Evolutionary conservation across 306 rosid species (phyloP).

Genomic region (Boehmeria nivea): DNA sequence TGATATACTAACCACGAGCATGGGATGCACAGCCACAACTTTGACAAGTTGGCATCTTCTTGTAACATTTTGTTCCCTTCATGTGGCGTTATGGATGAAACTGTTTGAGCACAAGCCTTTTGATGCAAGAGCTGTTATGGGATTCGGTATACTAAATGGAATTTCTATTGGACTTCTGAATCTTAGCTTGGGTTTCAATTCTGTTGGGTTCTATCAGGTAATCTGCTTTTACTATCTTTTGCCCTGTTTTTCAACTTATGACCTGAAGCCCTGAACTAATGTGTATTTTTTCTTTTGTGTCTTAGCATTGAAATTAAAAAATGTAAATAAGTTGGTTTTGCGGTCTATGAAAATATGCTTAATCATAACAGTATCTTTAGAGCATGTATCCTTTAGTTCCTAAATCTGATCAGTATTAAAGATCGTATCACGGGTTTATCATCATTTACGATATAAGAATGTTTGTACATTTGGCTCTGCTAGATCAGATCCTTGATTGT

Average conservation of each 20-base stretch:
- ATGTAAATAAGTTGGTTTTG: no score
- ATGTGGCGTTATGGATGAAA: conserved; percentile 78
- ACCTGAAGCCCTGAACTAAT: no score
- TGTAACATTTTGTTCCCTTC: conserved; percentile 96
- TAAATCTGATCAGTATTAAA: no score
- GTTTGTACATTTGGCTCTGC: no score
- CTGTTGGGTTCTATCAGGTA: conserved; percentile 98
- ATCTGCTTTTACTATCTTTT: not conserved
- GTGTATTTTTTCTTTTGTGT: no score
- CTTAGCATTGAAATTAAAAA: not conserved
- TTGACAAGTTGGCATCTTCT: conserved; percentile 99
- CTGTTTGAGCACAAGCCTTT: conserved; percentile 91
- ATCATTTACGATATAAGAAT: no score
- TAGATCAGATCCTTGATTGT: no score
- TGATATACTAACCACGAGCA: not conserved
- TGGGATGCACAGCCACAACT: conserved; percentile 65
- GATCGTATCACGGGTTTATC: no score
- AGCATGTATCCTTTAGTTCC: no score
- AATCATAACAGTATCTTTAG: not conserved
- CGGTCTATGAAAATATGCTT: not conserved
- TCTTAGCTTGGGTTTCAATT: conserved; percentile 93
- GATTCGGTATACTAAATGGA: conserved; percentile 93
- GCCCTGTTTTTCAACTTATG: not conserved
- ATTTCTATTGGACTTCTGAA: conserved; percentile 96
- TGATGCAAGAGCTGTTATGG: conserved; percentile 84